phyloP scores from a whole-genome alignment of 129 eudicot genomes.

The Escallonia herrerae region DNA sequence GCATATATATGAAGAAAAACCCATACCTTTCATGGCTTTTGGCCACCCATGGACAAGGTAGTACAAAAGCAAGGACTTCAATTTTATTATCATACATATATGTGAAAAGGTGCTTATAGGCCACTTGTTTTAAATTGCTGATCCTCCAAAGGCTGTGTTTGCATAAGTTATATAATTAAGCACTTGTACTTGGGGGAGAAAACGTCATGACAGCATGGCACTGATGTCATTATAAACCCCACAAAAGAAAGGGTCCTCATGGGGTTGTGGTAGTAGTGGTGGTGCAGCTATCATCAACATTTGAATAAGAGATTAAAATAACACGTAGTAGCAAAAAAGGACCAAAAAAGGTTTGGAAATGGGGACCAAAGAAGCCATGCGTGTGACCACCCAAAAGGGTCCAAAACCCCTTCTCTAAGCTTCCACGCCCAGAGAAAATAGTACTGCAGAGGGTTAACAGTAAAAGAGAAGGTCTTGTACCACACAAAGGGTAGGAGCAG shows the following conservation, averaged over 20 bases:
- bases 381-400: constrained; percentile 43
- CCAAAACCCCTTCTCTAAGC: constrained; percentile 6
- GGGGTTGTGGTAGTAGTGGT: constrained; percentile 18
- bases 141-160: too few species aligned
- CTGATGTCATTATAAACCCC: constrained; percentile 37
- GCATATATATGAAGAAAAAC: too few species aligned
- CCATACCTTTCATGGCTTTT: too few species aligned
- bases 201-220: constrained; percentile 43
- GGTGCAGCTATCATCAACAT: constrained; percentile 32
- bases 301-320: constrained; percentile 17
- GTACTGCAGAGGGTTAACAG: background rate
- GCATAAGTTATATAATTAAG: background rate
- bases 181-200: constrained; percentile 1
- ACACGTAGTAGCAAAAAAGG: background rate
- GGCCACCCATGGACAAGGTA: too few species aligned
- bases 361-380: constrained; percentile 51
- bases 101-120: too few species aligned
- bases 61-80: too few species aligned
- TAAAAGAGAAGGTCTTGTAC: background rate
- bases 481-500: constrained; percentile 1
- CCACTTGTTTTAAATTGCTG: too few species aligned
- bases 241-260: constrained; percentile 14
- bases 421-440: constrained; percentile 6
- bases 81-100: too few species aligned
- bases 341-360: constrained; percentile 13